Percentiles rank a stretch among this genome's conserved stretches.
phyloP scores from a whole-genome alignment of 768 basidiomycete species.

The Kwoniella pini region DNA sequence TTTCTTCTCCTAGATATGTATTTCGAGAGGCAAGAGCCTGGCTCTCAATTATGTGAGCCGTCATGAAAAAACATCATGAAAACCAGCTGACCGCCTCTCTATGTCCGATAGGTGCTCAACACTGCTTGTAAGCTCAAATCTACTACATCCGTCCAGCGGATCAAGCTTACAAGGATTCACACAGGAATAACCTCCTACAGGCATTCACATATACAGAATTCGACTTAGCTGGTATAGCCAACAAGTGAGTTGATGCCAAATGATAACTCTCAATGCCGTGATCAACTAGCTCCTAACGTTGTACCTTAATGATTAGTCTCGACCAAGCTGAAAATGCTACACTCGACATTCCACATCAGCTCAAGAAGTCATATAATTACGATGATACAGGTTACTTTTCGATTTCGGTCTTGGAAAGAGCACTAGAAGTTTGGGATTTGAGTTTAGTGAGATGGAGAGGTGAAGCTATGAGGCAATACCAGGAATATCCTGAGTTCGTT shows the following conservation, averaged over 20 bases:
- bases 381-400: slow-evolving; percentile 96
- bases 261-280: not conserved
- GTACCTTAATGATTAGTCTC: no score
- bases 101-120: slow-evolving; percentile 39
- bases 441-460: slow-evolving; percentile 81
- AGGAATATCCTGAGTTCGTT: slow-evolving; percentile 73
- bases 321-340: slow-evolving; percentile 51
- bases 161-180: not conserved
- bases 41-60: slow-evolving; percentile 45
- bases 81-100: not conserved
- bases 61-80: not conserved
- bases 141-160: not conserved
- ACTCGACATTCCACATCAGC: slow-evolving; percentile 58
- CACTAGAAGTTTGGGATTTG: slow-evolving; percentile 79
- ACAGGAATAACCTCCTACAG: slow-evolving; percentile 51
- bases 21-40: slow-evolving; percentile 45
- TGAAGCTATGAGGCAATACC: slow-evolving; percentile 75
- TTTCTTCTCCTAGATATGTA: slow-evolving; percentile 39
- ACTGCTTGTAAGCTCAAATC: slow-evolving; percentile 42
- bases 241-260: slow-evolving; percentile 34
- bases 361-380: slow-evolving; percentile 67
- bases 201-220: slow-evolving; percentile 49
- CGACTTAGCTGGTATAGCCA: slow-evolving; percentile 53
- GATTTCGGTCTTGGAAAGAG: slow-evolving; percentile 71
- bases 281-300: no score